Conservation (phyloP, 2,329 filamentous ascomycete genomes). For the Aspergillus sp. region DNA sequence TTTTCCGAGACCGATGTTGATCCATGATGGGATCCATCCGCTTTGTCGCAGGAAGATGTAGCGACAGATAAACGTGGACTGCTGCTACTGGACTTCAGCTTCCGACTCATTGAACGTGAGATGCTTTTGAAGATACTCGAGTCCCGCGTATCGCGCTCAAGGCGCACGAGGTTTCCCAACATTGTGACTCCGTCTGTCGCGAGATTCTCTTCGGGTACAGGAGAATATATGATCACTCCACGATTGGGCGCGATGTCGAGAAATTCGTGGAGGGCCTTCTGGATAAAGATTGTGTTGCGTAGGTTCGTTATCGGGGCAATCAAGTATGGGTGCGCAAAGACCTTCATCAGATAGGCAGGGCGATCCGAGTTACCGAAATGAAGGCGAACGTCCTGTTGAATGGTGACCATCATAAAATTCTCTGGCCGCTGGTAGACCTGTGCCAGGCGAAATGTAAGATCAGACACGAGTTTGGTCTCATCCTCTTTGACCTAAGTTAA, state of each 20-base stretch:
- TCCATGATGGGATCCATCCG: not conserved
- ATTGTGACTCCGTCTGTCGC: slow-evolving; percentile 66
- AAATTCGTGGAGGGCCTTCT: slow-evolving; percentile 65
- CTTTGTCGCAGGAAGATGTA: slow-evolving; percentile 12
- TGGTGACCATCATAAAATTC: slow-evolving; percentile 64
- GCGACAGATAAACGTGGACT: slow-evolving; percentile 20
- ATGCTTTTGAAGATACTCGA: slow-evolving; percentile 35
- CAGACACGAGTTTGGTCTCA: slow-evolving; percentile 66
- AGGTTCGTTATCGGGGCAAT: slow-evolving; percentile 71
- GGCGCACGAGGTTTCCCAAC: slow-evolving; percentile 58
- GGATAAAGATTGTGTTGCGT: slow-evolving; percentile 70
- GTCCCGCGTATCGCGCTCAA: slow-evolving; percentile 41
- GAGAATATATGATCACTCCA: slow-evolving; percentile 66
- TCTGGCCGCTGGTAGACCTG: slow-evolving; percentile 68
- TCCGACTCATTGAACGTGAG: slow-evolving; percentile 34
- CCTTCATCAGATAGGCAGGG: slow-evolving; percentile 69
- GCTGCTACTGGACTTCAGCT: slow-evolving; percentile 24
- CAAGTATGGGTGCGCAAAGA: slow-evolving; percentile 62
- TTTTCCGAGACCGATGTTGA: not conserved
- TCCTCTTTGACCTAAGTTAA: slow-evolving; percentile 56
- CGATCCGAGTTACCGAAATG: slow-evolving; percentile 69
- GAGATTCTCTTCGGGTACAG: slow-evolving; percentile 63
- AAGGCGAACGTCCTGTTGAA: slow-evolving; percentile 70
- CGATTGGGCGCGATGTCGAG: slow-evolving; percentile 60
- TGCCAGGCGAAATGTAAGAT: slow-evolving; percentile 66